Percentiles rank a stretch among this genome's conserved stretches.
These are phyloP conservation scores for Magnusiomyces clavatus DNA, from an alignment of 1,139 yeast species.

Conservation along the genomic window DNA sequence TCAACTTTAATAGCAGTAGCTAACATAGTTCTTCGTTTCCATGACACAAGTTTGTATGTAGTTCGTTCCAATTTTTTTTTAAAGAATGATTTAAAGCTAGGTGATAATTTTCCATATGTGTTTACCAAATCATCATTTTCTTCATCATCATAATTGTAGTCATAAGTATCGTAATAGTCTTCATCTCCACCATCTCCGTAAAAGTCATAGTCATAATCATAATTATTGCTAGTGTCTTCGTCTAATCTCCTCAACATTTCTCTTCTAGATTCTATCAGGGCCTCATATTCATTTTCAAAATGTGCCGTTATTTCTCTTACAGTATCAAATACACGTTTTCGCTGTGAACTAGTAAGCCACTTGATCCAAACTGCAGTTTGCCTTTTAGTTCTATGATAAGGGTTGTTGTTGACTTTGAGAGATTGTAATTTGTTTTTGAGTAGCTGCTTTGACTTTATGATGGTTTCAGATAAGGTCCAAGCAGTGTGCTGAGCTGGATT, in stretches of 20 bases:
- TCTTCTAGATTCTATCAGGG: background rate
- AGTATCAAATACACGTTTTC: background rate
- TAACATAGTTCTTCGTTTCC: background rate
- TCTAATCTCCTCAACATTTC: background rate
- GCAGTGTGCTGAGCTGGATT: background rate
- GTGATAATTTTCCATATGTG: background rate
- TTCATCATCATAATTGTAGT: background rate
- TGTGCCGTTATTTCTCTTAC: background rate
- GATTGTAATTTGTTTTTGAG: background rate
- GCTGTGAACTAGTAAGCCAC: background rate
- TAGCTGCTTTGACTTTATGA: background rate
- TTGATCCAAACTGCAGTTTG: background rate
- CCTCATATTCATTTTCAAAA: background rate
- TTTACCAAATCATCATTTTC: background rate
- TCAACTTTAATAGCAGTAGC: background rate
- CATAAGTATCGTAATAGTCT: background rate
- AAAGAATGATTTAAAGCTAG: background rate
- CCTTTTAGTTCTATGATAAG: background rate
- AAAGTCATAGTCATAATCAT: background rate
- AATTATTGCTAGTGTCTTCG: too few relatives aligned
- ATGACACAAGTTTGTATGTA: background rate
- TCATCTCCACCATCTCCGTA: background rate
- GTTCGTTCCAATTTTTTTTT: background rate
- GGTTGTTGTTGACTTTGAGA: background rate
- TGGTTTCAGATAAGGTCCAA: background rate